Evolutionary conservation across 2,329 filamentous ascomycete genomes (phyloP), one percentile per base, ranked within the genome.

Genomic region (Colletotrichum incanum): DNA sequence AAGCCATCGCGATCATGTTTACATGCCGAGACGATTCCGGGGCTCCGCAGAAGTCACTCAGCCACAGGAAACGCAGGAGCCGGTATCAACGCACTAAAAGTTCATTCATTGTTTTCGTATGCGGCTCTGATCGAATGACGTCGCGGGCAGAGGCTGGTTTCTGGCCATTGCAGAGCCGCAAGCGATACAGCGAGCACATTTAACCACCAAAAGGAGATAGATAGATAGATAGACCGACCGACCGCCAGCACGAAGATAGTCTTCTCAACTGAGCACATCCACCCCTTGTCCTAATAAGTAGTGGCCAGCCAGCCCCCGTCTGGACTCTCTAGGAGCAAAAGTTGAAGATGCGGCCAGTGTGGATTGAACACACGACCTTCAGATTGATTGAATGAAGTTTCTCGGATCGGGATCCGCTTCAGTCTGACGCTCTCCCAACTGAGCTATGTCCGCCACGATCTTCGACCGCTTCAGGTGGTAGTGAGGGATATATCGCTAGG

Each of bases 291-390:
- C 11, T 12, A 4, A 26, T 4, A 47, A 9, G 43, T 23, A 9
- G 43, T 23, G 9, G n/a, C 4, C 18, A 31, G 16, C 26, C 26
- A 28, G 26, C 11, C 28, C 28, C 28, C 23, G 14, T 18, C 26
- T 52, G 49, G 9, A 18, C 49, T 3, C 18, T 28, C 41, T 11
- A n/a, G 28, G 12, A 7, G 31, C 56, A 67, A 71, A 72, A 69
- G 11, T 11, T 6, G 37, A 59, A 64, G 37, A 69, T 72, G 69
- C 69, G 69, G 69, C 65, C 69, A 72, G 69, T 72, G 69, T 72
- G 69, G 69, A 72, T 72, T 72, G 69, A 72, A 72, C 69, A 72
- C 68, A 71, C 67, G 68, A 71, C 68, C 68, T 71, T 71, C 68
- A 71, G 68, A 67, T 72, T 41, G 65, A 68, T 60, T 41, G 69